Base-by-base conservation (phyloP, 345 rosid species). In the Eucalyptus tenuipes region DNA sequence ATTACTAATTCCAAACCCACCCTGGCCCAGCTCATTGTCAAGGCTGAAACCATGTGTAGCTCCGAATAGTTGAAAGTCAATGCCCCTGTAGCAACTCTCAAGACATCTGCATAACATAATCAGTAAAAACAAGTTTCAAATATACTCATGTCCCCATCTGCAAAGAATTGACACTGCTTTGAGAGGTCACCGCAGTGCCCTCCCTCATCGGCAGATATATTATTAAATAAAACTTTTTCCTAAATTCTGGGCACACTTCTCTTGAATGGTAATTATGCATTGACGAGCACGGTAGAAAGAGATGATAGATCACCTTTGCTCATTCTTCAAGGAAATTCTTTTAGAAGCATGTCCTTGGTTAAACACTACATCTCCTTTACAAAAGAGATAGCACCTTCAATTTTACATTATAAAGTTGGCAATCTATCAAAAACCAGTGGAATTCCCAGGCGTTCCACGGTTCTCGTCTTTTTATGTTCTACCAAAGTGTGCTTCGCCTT, bases 1-100 rank as follows among this genome's bases (percentile, higher is more conserved):
- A 81, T 87, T 96, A 86, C 95, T 97, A 5, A 96, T 94, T 85
- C 99, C 97, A 91, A 95, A 96, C 81, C 99, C 98, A 92, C 97
- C 98, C 92, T 96, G 97, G 89, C 97, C 98, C 71, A 95, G 96
- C 92, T 95, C 95, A 92, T 95, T 93, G 49, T 93, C 88, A 80
- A 91, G 89, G 90, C 88, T 93, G 85, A 96, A 96, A 88, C 93
- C 96, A 49, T 59, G 91, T 88, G 94, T 81, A 96, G 94, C 88
- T 95, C 95, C 20, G 93, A 89, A 91, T 91, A 93, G 88, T 90
- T 93, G 92, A 96, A 96, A 59, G 96, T 95, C 88, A 93, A 92
- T 13, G 95, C 95, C 85, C 90, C 92, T 71, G 92, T 79, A 89
- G 93, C 94, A 87, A 92, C 87, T 49, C 93, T 93, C 50, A 88